These are phyloP conservation scores for Asterella californica DNA, from an alignment of 225 moss, liverwort and hornwort genomes.

Conservation along the genomic window DNA sequence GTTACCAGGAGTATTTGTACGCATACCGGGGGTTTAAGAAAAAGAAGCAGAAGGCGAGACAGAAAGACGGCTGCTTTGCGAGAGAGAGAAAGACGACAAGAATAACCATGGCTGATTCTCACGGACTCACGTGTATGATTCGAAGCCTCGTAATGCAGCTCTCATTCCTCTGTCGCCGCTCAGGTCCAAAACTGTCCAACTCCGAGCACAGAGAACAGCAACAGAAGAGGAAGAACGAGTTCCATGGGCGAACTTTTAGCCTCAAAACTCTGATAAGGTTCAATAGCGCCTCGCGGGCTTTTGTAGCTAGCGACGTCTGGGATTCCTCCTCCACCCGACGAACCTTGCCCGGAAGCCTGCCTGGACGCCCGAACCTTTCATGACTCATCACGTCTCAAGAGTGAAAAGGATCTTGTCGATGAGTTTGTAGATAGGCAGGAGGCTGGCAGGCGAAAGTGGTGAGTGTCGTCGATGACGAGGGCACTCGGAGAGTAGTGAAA, in stretches of 20 bases:
- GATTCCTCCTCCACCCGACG: not conserved
- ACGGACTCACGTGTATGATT: constrained; percentile 1
- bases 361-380: not conserved
- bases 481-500: not conserved
- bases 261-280: constrained; percentile 16
- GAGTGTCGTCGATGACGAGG: too few relatives aligned
- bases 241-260: not conserved
- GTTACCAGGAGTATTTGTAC: too few relatives aligned
- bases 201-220: not conserved
- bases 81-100: too few relatives aligned
- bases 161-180: not conserved
- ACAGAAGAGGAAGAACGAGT: not conserved
- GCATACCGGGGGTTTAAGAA: too few relatives aligned
- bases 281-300: not conserved
- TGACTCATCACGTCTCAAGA: too few relatives aligned
- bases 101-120: too few relatives aligned
- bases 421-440: not conserved
- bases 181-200: not conserved
- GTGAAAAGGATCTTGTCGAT: not conserved
- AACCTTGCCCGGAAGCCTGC: not conserved
- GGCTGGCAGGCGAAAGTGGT: not conserved
- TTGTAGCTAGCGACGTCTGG: not conserved
- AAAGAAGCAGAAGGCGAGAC: too few relatives aligned
- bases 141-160: not conserved
- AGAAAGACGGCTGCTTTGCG: not conserved